phyloP scores from a whole-genome alignment of 2,329 filamentous ascomycete genomes.

The Fusarium beomiforme region DNA sequence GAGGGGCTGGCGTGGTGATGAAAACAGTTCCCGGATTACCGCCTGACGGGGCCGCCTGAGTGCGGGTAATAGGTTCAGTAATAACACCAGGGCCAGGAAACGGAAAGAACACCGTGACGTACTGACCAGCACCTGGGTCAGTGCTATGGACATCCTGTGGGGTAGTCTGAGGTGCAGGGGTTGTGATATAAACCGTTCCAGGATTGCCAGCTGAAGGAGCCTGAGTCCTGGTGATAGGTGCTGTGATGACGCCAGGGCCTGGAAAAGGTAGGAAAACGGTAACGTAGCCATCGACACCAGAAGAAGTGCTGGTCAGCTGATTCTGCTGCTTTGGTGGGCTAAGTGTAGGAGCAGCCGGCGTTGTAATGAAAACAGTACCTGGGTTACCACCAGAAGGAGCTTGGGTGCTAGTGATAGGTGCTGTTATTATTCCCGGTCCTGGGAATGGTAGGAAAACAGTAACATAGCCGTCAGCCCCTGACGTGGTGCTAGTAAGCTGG shows the following conservation, averaged over 20 bases:
- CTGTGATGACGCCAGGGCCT: constrained; percentile 4
- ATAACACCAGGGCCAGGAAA: constrained; percentile 11
- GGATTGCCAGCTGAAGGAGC: constrained; percentile 1
- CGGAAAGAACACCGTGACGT: constrained; percentile 10
- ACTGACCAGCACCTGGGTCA: neutral
- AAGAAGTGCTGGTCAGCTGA: neutral
- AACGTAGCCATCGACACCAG: neutral
- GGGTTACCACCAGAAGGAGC: neutral
- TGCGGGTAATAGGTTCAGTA: constrained; percentile 16
- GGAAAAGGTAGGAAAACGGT: constrained; percentile 11
- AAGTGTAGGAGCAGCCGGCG: neutral
- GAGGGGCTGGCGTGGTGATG: constrained; percentile 15
- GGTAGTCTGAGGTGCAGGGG: neutral
- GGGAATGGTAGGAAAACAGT: neutral
- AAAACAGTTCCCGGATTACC: constrained; percentile 20
- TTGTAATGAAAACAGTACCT: neutral
- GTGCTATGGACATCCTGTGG: neutral
- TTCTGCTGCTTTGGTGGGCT: neutral
- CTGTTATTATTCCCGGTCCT: neutral
- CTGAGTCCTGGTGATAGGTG: constrained; percentile 8
- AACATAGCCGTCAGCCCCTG: too few species aligned
- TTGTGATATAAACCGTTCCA: constrained; percentile 17
- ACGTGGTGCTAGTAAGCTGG: too few species aligned
- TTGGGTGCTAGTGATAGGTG: neutral
- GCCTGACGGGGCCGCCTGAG: neutral